These are phyloP conservation scores for Acanthamoeba lugdunensis DNA, from an alignment of 208 protist genomes.

Conservation along the genomic window DNA sequence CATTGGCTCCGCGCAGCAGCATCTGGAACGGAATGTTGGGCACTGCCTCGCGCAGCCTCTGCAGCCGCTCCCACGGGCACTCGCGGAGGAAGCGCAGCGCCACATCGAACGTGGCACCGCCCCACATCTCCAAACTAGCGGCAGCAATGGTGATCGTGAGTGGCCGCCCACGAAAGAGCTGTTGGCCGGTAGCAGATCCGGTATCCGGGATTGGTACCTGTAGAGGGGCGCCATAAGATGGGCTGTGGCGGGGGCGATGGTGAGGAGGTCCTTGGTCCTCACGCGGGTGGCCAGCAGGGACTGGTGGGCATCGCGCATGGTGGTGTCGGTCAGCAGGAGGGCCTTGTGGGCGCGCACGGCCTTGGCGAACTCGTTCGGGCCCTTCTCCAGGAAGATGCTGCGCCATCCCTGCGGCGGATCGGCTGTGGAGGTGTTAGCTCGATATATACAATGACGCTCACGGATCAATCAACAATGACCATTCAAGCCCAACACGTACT, in stretches of 20 bases:
- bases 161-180: neutral
- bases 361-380: slow-evolving; percentile 84
- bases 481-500: neutral
- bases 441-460: neutral
- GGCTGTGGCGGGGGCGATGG: slow-evolving; percentile 85
- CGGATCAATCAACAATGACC: neutral
- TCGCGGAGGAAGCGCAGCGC: slow-evolving; percentile 90
- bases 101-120: slow-evolving; percentile 93
- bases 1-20: slow-evolving; percentile 92
- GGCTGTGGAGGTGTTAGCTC: neutral
- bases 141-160: neutral
- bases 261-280: slow-evolving; percentile 89
- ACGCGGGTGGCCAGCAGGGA: slow-evolving; percentile 92
- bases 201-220: neutral
- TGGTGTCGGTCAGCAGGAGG: slow-evolving; percentile 92
- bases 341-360: slow-evolving; percentile 80
- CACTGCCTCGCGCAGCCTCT: slow-evolving; percentile 85
- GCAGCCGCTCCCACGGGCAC: slow-evolving; percentile 89
- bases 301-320: slow-evolving; percentile 91
- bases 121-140: slow-evolving; percentile 88
- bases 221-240: slow-evolving; percentile 71
- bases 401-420: slow-evolving; percentile 62
- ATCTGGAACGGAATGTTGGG: slow-evolving; percentile 94
- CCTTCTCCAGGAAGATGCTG: slow-evolving; percentile 68
- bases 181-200: neutral